Evolutionary conservation across 2,329 filamentous ascomycete genomes (phyloP).

Genomic region (Paecilomyces formosus): DNA sequence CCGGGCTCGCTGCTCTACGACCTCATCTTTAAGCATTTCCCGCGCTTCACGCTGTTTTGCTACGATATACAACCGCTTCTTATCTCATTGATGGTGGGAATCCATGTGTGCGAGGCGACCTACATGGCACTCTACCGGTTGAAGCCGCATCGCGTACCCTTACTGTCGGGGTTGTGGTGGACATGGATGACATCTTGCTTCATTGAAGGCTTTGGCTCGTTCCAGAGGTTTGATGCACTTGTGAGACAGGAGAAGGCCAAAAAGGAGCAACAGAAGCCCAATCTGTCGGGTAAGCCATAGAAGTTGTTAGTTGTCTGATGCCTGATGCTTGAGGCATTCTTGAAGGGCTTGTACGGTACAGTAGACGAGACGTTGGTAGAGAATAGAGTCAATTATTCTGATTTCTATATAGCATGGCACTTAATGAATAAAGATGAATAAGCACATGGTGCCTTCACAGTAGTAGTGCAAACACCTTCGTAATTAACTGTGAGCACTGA

Average conservation of each 20-base stretch:
- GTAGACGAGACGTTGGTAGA: background rate
- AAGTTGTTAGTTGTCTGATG: background rate
- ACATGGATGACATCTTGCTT: conserved; percentile 46
- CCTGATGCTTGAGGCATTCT: background rate
- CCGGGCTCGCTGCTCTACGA: conserved; percentile 46
- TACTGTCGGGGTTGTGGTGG: conserved; percentile 45
- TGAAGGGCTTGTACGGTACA: background rate
- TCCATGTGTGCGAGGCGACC: conserved; percentile 60
- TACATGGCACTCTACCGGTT: conserved; percentile 40
- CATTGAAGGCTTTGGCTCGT: conserved; percentile 46
- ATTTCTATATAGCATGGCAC: background rate
- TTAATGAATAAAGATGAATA: background rate
- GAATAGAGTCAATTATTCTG: background rate
- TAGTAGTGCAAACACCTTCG: background rate
- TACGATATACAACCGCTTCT: conserved; percentile 53
- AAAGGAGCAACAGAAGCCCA: conserved; percentile 15
- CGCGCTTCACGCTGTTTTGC: conserved; percentile 52
- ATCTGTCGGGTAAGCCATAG: conserved; percentile 1
- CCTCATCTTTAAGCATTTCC: conserved; percentile 45
- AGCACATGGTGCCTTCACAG: background rate
- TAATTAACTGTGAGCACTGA: background rate
- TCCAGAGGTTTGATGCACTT: conserved; percentile 39
- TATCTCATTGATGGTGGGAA: conserved; percentile 50
- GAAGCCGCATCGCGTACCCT: conserved; percentile 44
- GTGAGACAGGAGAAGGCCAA: conserved; percentile 32